Conservation (phyloP, 176 grass and related monocot genomes). For the Oryza longistaminata region DNA sequence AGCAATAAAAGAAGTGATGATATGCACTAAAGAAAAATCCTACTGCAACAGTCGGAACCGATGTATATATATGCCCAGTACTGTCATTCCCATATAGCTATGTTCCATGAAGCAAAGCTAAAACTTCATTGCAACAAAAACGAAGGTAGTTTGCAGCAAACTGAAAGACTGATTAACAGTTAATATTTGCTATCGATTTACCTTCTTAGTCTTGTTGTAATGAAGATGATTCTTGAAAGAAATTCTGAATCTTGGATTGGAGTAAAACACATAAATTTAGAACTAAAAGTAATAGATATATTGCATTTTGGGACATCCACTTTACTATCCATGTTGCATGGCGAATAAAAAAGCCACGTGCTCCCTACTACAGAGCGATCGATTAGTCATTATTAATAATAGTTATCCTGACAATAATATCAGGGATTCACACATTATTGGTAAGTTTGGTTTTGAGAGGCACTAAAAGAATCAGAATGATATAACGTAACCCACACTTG, state of each 20-base stretch:
- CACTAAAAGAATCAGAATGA: neutral
- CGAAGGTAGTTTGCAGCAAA: neutral
- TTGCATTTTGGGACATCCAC: neutral
- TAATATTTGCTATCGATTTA: neutral
- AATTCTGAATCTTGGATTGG: neutral
- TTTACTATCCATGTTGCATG: neutral
- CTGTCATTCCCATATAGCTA: neutral
- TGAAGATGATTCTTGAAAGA: neutral
- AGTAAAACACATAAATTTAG: too few relatives aligned
- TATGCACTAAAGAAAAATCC: neutral
- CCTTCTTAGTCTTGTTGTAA: neutral
- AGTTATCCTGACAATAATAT: neutral
- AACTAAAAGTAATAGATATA: neutral
- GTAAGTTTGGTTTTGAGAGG: slow-evolving; percentile 1
- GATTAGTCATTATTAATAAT: neutral
- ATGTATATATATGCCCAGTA: neutral
- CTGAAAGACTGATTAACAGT: neutral
- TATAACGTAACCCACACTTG: slow-evolving; percentile 12
- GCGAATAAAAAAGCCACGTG: neutral
- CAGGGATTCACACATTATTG: neutral
- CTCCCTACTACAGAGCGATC: neutral
- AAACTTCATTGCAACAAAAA: neutral
- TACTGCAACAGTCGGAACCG: neutral
- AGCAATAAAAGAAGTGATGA: neutral
- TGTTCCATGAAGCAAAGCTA: neutral